Conservation (phyloP, 192 early-diverging fungal genomes). For the Gonapodya sp. region DNA sequence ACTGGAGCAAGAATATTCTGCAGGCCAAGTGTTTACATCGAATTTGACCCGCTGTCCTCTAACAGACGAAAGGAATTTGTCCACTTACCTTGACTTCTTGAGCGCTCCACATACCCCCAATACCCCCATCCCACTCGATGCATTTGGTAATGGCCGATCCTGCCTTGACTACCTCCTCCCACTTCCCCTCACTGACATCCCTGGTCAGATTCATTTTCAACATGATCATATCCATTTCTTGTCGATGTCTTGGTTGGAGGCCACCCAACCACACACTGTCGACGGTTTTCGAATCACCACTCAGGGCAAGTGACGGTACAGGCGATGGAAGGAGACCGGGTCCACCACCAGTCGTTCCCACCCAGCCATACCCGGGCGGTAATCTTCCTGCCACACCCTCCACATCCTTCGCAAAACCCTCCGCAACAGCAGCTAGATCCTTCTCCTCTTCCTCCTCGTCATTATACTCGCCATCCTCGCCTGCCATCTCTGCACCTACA, state of each 20-base stretch:
- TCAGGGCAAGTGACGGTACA: neutral
- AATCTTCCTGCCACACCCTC: neutral
- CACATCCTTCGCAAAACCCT: neutral
- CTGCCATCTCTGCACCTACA: neutral
- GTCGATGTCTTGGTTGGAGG: neutral
- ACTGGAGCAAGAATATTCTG: slow-evolving; percentile 29
- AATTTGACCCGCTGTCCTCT: no score
- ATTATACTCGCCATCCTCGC: neutral
- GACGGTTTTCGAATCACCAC: neutral
- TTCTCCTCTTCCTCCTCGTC: neutral
- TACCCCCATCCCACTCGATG: neutral
- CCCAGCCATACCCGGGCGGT: neutral
- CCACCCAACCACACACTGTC: neutral
- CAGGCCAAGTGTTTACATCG: slow-evolving; percentile 6
- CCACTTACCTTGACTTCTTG: slow-evolving; percentile 26
- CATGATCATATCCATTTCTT: neutral
- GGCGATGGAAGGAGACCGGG: neutral
- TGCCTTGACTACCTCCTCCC: neutral
- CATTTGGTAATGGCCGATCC: neutral
- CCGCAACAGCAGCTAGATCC: neutral
- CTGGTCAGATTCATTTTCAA: neutral
- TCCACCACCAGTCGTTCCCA: neutral
- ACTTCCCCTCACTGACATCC: neutral
- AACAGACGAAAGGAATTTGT: no score
- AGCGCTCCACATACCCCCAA: slow-evolving; percentile 10